Base-by-base conservation (phyloP, 2,329 filamentous ascomycete genomes). In the Zymoseptoria pseudotritici region DNA sequence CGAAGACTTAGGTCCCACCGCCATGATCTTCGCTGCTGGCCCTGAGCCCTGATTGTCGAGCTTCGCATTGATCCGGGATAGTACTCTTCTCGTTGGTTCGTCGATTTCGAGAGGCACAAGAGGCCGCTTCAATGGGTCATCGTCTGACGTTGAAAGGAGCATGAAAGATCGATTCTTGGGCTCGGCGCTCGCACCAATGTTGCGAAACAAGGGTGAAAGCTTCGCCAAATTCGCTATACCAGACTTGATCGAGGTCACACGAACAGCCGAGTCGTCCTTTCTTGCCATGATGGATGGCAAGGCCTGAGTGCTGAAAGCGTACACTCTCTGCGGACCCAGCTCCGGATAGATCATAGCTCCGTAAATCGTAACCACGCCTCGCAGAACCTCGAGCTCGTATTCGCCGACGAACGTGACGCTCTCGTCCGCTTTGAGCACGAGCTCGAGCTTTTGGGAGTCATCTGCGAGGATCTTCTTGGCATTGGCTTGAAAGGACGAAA, bases 1-100 rank as follows among this genome's bases (percentile, higher is more conserved):
- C 2, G 88, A 84, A 0, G 83, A 85, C 64, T 90, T 89, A 0
- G 86, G 83, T 0, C 89, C 89, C 55, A 86, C 86, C 2, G 90
- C 76, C 62, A 91, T 77, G 6, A 84, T 77, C 2, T 77, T 75
- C 2, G 72, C 72, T 4, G 57, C 10, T 3, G 21, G n/a, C 9
- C 19, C 17, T 24, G n/a, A 21, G 4, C 50, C 59, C 5, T 54
- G 54, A 11, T 55, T 22, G 5, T 65, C 61, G 9, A 65, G 67
- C 42, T 67, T 74, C 52, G 74, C 72, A 10, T 73, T 79, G 56
- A 83, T 68, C 24, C 78, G 77, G 21, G 79, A 81, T n/a, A 75
- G 55, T 5, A 68, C 60, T 26, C 62, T 63, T 31, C 68, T 67
- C 8, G 59, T 65, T 17, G 61, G 60, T 6, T 67, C 63, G 36